A percentile compares a stretch with the other conserved stretches of the same genome.
These are phyloP conservation scores for Diutina sp. DNA, from an alignment of 1,139 yeast species.

Conservation along the genomic window DNA sequence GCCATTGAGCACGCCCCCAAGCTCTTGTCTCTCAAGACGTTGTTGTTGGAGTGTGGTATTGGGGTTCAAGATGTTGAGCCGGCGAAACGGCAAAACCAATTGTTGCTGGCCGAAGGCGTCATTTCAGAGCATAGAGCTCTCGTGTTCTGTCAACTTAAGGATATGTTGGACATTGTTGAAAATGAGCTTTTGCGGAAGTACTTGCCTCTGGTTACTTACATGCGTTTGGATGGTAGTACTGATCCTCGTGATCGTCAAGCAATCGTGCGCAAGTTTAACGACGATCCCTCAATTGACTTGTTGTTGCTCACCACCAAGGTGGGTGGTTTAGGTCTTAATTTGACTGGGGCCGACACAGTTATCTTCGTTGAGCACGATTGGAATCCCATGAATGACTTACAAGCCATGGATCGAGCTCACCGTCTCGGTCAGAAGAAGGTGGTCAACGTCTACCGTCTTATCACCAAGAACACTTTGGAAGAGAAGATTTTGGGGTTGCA, in stretches of 20 bases:
- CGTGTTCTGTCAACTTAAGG: constrained; percentile 92
- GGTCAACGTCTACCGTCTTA: constrained; percentile 85
- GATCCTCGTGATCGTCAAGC: constrained; percentile 89
- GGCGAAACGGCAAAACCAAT: constrained; percentile 14
- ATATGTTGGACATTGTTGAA: constrained; percentile 95
- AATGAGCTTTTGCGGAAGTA: constrained; percentile 70
- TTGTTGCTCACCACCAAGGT: constrained; percentile 88
- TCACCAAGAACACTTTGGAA: constrained; percentile 86
- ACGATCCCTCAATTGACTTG: constrained; percentile 94
- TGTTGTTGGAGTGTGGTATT: constrained; percentile 88
- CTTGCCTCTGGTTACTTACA: constrained; percentile 85
- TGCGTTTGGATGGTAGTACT: constrained; percentile 91
- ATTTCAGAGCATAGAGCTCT: constrained; percentile 93
- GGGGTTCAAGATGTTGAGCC: constrained; percentile 48
- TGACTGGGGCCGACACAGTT: constrained; percentile 98
- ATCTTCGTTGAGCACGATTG: constrained; percentile 98
- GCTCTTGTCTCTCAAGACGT: constrained; percentile 65
- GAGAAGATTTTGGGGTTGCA: constrained; percentile 98
- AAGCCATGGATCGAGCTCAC: constrained; percentile 99
- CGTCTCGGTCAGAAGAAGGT: constrained; percentile 96
- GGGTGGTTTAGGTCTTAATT: constrained; percentile 92
- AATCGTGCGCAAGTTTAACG: constrained; percentile 84
- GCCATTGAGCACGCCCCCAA: constrained; percentile 88
- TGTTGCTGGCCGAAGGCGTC: constrained; percentile 48
- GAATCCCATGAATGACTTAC: constrained; percentile 99